Evolutionary conservation across 352 stramenopile species (phyloP).

Genomic region (Pythium angustatum): DNA sequence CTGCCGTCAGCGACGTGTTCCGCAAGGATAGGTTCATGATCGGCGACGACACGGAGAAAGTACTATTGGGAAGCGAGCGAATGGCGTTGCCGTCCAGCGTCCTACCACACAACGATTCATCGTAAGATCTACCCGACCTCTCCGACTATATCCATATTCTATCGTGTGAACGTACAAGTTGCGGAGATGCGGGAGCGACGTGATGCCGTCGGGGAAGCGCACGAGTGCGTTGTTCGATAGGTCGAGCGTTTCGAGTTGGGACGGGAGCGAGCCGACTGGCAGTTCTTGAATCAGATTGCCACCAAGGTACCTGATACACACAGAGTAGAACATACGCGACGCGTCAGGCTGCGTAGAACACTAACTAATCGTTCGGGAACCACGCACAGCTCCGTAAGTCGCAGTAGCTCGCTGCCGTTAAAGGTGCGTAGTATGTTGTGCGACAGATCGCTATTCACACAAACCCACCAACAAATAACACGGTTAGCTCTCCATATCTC

Average conservation of each 20-base stretch:
- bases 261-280: neutral
- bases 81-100: conserved; percentile 7
- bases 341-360: too few relatives aligned
- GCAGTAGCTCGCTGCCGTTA: neutral
- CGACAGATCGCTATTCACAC: conserved; percentile 3
- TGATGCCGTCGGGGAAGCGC: neutral
- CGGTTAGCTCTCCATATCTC: neutral
- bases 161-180: conserved; percentile 1
- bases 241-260: neutral
- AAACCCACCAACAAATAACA: neutral
- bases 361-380: too few relatives aligned
- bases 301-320: neutral
- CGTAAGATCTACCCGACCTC: too few relatives aligned
- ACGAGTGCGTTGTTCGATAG: neutral
- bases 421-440: neutral
- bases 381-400: conserved; percentile 3
- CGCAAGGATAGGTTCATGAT: neutral
- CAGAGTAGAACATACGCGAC: neutral
- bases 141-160: too few relatives aligned
- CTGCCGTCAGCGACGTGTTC: neutral
- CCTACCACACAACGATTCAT: too few relatives aligned
- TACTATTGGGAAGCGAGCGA: neutral
- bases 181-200: neutral
- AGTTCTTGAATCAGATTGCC: conserved; percentile 2
- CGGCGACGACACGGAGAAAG: neutral